These are phyloP conservation scores for Mycocalia duriaeana DNA, from an alignment of 1,284 basidiomycete genomes.

Conservation along the genomic window DNA sequence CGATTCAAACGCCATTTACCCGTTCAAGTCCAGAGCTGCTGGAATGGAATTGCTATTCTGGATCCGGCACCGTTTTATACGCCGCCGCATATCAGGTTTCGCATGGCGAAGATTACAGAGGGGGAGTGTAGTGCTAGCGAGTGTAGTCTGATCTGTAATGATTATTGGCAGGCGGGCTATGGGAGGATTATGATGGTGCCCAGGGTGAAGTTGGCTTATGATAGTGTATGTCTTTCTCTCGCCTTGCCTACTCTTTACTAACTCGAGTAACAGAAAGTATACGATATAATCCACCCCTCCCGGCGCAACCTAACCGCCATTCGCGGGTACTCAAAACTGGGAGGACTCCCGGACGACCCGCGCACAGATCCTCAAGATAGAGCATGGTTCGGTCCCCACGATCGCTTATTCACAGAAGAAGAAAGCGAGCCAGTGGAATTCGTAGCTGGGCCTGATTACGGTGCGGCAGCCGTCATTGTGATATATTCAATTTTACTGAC, in stretches of 20 bases:
- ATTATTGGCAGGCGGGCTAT: slow-evolving; percentile 90
- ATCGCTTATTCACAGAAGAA: slow-evolving; percentile 84
- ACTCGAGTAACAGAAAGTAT: slow-evolving; percentile 63
- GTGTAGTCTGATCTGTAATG: slow-evolving; percentile 93
- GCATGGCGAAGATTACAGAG: slow-evolving; percentile 82
- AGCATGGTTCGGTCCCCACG: slow-evolving; percentile 93
- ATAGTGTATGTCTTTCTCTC: slow-evolving; percentile 53
- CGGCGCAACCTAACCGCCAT: slow-evolving; percentile 90
- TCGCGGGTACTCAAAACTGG: slow-evolving; percentile 83
- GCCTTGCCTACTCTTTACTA: slow-evolving; percentile 4
- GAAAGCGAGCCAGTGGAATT: slow-evolving; percentile 78
- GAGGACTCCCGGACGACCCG: slow-evolving; percentile 90
- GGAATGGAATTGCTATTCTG: slow-evolving; percentile 92
- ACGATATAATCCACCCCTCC: slow-evolving; percentile 86
- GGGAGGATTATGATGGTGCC: slow-evolving; percentile 96
- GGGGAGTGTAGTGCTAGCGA: slow-evolving; percentile 91
- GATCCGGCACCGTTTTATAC: slow-evolving; percentile 91
- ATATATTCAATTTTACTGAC: not conserved
- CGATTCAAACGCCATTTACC: slow-evolving; percentile 89
- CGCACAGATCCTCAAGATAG: slow-evolving; percentile 92
- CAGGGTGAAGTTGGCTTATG: slow-evolving; percentile 91
- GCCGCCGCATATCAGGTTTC: slow-evolving; percentile 83
- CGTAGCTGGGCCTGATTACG: slow-evolving; percentile 77
- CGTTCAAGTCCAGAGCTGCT: slow-evolving; percentile 92
- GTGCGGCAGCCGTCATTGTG: slow-evolving; percentile 42